Evolutionary conservation across 495 filamentous ascomycete species (phyloP).

Genomic region (Trichoderma parareesei): DNA sequence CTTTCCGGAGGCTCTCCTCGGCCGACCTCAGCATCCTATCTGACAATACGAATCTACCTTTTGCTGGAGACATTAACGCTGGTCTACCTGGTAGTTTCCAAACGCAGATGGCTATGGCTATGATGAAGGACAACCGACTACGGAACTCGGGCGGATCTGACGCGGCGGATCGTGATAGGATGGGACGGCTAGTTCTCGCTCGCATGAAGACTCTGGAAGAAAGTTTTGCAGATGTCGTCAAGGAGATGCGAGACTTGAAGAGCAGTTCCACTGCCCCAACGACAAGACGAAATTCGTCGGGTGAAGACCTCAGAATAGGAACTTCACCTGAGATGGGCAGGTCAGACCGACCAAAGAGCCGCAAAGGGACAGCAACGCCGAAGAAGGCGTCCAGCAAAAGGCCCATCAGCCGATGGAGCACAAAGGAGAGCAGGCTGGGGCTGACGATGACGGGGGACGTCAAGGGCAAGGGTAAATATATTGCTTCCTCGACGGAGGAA

Average conservation of each 20-base stretch:
- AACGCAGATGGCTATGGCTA: constrained; percentile 69
- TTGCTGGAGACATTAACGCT: constrained; percentile 55
- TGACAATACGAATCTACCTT: constrained; percentile 48
- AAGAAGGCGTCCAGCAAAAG: constrained; percentile 18
- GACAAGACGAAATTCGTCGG: constrained; percentile 32
- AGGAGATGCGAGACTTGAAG: constrained; percentile 66
- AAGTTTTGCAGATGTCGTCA: constrained; percentile 72
- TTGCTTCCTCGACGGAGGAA: constrained; percentile 16
- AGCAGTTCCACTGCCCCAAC: constrained; percentile 25
- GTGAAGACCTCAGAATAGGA: constrained; percentile 25
- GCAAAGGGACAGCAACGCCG: constrained; percentile 13
- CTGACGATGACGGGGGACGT: constrained; percentile 9
- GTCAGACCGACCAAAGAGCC: constrained; percentile 6
- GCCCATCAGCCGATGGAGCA: constrained; percentile 16
- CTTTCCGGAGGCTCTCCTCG: constrained; percentile 40
- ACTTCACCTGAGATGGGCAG: neutral
- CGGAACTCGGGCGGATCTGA: constrained; percentile 25
- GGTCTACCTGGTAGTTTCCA: constrained; percentile 67
- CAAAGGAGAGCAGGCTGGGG: constrained; percentile 14
- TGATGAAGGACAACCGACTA: constrained; percentile 20
- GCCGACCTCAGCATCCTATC: constrained; percentile 62
- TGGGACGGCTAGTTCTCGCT: constrained; percentile 78
- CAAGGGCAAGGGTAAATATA: constrained; percentile 24
- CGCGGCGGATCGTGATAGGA: constrained; percentile 53
- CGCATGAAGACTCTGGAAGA: constrained; percentile 89